Evolutionary conservation across 2,329 filamentous ascomycete genomes (phyloP), one percentile per base, ranked within the genome.

Genomic region (Cercospora nicotianae): DNA sequence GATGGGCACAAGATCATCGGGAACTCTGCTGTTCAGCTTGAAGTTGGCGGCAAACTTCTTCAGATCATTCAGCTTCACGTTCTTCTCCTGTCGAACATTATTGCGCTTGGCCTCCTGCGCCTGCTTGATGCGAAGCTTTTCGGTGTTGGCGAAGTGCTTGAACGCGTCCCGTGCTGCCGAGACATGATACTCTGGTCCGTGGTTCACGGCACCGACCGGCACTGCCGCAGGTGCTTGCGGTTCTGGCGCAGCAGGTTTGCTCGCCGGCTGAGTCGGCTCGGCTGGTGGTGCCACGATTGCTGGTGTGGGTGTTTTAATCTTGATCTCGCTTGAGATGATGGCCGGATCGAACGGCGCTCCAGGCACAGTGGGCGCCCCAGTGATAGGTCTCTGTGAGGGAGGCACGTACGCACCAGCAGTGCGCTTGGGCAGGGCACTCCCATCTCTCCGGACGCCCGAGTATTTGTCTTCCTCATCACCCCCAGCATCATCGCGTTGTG

Each of bases 381-480:
- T 87, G 18, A 92, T 92, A 8, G 94, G 91, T 73, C 95, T 89
- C 79, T 92, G 88, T 18, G 92, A 94, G 4, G 95, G 95, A 36
- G 95, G 94, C 0, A 91, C 96, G 79, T 99, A 99, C 79, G 92
- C 94, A 80, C 88, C 89, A 23, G 85, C 79, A 63, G 84, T 83
- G 9, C 86, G 84, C 66, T 84, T 85, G 30, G 83, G 78, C 33
- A 96, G 83, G n/a, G 90, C 86, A 5, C 90, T 87, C 20, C 70
- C 55, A 23, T 83, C 82, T 71, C 94, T 89, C 70, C 90, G 90
- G 65, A 99, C 95, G 77, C 94, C 94, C 77, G 94, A 97, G 81
- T 98, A 98, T 89, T 95, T 97, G 77, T 96, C 94, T 81, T 99
- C 95, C 80, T 99, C 95, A 72, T 97, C 92, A 30, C 86, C 80